A percentile compares a stretch with the other conserved stretches of the same genome.
Conservation (phyloP, 371 early-diverging fungal species). For the Mucor circinelloides region DNA sequence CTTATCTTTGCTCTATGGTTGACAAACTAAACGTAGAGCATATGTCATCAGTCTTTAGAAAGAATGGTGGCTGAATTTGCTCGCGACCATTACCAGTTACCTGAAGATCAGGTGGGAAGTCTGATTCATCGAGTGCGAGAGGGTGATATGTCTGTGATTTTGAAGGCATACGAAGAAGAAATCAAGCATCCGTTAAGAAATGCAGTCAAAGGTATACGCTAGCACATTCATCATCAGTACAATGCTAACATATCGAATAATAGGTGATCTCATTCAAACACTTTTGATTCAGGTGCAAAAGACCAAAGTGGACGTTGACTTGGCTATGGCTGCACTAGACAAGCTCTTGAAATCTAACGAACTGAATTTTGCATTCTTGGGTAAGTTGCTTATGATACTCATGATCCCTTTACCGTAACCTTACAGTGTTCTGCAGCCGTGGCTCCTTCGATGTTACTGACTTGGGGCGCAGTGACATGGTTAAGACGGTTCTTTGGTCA, state of each 20-base stretch:
- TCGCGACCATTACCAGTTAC: conserved; percentile 51
- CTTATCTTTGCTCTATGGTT: neutral
- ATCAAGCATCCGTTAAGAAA: conserved; percentile 44
- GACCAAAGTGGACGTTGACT: conserved; percentile 87
- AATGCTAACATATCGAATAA: conserved; percentile 42
- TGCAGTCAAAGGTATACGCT: conserved; percentile 20
- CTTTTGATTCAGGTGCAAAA: conserved; percentile 91
- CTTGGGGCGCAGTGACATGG: conserved; percentile 54
- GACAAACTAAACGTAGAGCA: neutral
- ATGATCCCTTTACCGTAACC: neutral
- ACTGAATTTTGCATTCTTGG: conserved; percentile 90
- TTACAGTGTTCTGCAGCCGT: conserved; percentile 40
- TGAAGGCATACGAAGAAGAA: conserved; percentile 78
- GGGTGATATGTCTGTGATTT: conserved; percentile 81
- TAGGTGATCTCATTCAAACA: conserved; percentile 77
- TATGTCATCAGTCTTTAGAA: conserved; percentile 72
- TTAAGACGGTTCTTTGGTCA: conserved; percentile 31
- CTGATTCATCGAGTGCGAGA: conserved; percentile 55
- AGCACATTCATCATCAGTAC: conserved; percentile 61
- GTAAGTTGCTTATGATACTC: conserved; percentile 15
- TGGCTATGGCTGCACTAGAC: conserved; percentile 91
- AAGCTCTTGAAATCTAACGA: conserved; percentile 93
- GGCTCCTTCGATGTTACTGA: conserved; percentile 61
- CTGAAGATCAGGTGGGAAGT: conserved; percentile 34
- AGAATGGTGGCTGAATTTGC: conserved; percentile 89